Base-by-base conservation (phyloP, 495 filamentous ascomycete genomes). In the Aspergillus bridgeri region DNA sequence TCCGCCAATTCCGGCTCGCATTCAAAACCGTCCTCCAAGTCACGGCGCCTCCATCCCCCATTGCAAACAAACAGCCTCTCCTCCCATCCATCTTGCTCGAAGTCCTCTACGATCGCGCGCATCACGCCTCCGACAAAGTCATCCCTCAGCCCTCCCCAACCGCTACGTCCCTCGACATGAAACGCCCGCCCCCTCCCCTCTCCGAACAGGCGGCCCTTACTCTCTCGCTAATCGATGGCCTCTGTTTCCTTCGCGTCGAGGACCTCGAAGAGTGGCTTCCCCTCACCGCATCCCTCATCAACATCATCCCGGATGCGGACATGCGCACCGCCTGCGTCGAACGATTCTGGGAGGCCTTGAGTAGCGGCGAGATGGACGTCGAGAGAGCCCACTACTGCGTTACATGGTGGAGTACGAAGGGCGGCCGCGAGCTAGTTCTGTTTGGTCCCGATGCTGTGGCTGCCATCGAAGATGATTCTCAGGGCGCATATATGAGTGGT, bases 21-120 rank as follows among this genome's bases (percentile, higher is more conserved):
- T 92, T 96, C 81, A 91, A 89, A 68, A 93, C 91, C 7, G 76
- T 98, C 51, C 83, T 97, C 62, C 86, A 87, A 63, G 86, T 97
- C 52, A 83, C 90, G n/a, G 85, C 89, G 3, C 91, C 92, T 20
- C 92, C 94, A 0, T 89, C 85, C 29, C 82, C 81, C 17, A 75
- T 96, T 33, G 82, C 88, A 17, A 83, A 80, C 48, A 80, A 72
- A 7, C 86, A 95, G 51, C 91, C 89, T 1, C 76, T 89, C 54
- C 81, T 97, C 19, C 80, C 90, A 0, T 89, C 92, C 38, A 86
- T 84, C 2, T 70, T 97, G 1, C 78, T 98, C 13, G 94, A 98
- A 66, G 81, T 96, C 53, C 75, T 96, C 7, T 83, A 86, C 42
- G 83, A 88, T 60, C 83, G 88, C 13, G 84, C 88, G 5, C 57